Percentiles rank a stretch among this genome's conserved stretches.
Conservation (phyloP, 2,329 filamentous ascomycete species). For the Diaporthe sp. region DNA sequence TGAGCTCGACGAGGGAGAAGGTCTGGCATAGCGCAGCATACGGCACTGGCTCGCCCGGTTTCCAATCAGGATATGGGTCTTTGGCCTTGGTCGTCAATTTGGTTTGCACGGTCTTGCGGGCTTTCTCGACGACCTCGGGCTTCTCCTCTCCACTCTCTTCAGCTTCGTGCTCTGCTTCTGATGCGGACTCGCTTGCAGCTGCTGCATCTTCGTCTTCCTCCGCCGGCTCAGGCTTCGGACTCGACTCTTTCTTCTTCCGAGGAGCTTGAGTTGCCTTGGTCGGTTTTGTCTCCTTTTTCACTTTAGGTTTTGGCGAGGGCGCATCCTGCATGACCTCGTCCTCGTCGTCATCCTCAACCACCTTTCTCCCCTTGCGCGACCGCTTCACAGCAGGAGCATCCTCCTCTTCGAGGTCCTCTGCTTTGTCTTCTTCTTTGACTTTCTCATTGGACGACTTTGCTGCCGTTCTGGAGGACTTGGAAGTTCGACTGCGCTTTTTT, state of each 20-base stretch:
- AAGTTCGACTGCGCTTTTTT: conserved; percentile 56
- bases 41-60: conserved; percentile 85
- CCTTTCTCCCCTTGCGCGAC: conserved; percentile 57
- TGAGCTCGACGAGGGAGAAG: conserved; percentile 95
- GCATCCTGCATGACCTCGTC: conserved; percentile 52
- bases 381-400: conserved; percentile 71
- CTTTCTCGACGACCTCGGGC: conserved; percentile 77
- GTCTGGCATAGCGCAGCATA: conserved; percentile 95
- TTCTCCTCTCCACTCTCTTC: conserved; percentile 68
- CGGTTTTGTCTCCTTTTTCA: conserved; percentile 44
- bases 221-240: conserved; percentile 48
- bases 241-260: conserved; percentile 39
- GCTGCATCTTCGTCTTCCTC: conserved; percentile 59
- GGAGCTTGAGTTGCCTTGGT: conserved; percentile 35
- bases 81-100: conserved; percentile 72
- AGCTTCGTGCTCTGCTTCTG: conserved; percentile 61
- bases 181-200: conserved; percentile 54
- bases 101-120: conserved; percentile 82
- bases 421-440: conserved; percentile 49
- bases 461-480: conserved; percentile 35
- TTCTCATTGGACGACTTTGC: conserved; percentile 44
- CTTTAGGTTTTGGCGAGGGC: conserved; percentile 35
- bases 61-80: conserved; percentile 96
- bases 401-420: conserved; percentile 57
- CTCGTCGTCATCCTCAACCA: conserved; percentile 65